A percentile compares a stretch with the other conserved stretches of the same genome.
Evolutionary conservation across 208 protist genomes (phyloP).

Genomic region (Eutreptiella sp.): DNA sequence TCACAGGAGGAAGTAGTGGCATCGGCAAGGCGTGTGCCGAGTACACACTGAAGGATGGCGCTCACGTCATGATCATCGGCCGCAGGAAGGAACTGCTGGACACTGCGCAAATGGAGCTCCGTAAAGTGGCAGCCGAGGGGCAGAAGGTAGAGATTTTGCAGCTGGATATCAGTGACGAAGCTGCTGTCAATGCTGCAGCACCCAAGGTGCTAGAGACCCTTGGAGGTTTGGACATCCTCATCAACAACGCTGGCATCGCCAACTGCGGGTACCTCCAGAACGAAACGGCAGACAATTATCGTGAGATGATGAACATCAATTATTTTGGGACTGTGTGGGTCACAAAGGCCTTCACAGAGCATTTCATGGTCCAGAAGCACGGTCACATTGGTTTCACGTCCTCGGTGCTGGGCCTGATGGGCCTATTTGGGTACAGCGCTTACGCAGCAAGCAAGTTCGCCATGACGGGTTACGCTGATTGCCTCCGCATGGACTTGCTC

Average conservation of each 20-base stretch:
- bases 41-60: not conserved
- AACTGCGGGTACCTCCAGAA: too few species aligned
- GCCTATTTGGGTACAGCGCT: too few species aligned
- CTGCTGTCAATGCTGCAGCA: not conserved
- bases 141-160: not conserved
- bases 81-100: not conserved
- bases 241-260: conserved; percentile 4
- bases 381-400: too few species aligned
- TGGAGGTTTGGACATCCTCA: conserved; percentile 7
- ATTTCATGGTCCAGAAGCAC: too few species aligned
- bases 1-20: not conserved
- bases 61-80: not conserved
- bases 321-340: too few species aligned
- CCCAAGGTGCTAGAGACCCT: not conserved
- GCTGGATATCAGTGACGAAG: not conserved
- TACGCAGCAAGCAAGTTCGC: too few species aligned
- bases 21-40: conserved; percentile 1
- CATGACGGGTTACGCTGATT: too few species aligned
- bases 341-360: too few species aligned
- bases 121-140: not conserved
- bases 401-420: too few species aligned
- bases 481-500: too few species aligned
- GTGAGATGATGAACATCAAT: too few species aligned
- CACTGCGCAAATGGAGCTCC: not conserved
- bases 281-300: too few species aligned